Base-by-base conservation (phyloP, 345 rosid genomes). In the Psidium guajava region DNA sequence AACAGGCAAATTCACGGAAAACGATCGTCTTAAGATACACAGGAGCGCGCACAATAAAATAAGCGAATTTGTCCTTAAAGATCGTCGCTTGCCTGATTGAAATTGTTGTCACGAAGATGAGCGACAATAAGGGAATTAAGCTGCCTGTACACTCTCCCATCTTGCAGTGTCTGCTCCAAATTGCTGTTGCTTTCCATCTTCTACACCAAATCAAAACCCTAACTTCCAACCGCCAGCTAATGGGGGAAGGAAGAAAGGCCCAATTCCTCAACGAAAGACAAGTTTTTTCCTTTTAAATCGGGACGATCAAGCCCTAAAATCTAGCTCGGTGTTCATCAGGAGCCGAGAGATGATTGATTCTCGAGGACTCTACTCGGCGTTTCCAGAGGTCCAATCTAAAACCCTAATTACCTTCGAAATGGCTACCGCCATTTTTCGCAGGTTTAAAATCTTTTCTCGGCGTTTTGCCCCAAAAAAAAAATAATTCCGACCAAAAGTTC, bases 81-180 rank as follows among this genome's bases (percentile, higher is more conserved):
- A 28, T 57, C 6, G 8, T 7, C 20, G 42, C 15, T 59, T 89
- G 86, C 98, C 92, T 93, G 97, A 69, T 89, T 89, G 86, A 96
- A 95, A 92, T 92, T 96, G 85, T 88, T 89, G 88, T 92, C 95
- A 64, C 97, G 98, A 82, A 96, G 98, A 89, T 96, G 94, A 87
- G 97, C 94, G n/a, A 96, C 97, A 85, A 96, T 94, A 12, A 96
- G 95, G 32, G 93, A 87, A 90, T 94, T 93, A 86, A 93, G 93
- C 86, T 94, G 94, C n/a, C 95, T 88, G 47, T 86, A 89, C 54
- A 95, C 91, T 83, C 92, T 94, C 52, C 94, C 98, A 42, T 93
- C 97, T 87, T 93, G 94, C 85, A 94, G 83, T 27, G 87, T 89
- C 90, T 96, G 93, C 91, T 95, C 98, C 89, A 91, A 89, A 56